These are phyloP conservation scores for Xylariaceae sp. DNA, from an alignment of 2,329 filamentous ascomycete species.

Conservation along the genomic window DNA sequence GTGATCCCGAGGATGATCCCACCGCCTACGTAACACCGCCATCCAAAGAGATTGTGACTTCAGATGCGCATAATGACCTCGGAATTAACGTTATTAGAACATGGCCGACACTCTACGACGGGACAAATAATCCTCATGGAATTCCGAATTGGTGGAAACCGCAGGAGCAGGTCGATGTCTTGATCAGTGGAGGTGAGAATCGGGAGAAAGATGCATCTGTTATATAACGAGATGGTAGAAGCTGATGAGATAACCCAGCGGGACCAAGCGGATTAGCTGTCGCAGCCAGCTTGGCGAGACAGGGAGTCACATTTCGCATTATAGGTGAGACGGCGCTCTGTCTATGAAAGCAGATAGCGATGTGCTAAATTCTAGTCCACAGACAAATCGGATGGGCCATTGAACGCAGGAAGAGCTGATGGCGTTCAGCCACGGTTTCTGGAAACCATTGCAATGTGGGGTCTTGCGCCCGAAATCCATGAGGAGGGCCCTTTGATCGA, in stretches of 20 bases:
- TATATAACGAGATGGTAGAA: background rate
- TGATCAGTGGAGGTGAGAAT: constrained; percentile 32
- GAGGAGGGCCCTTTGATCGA: constrained; percentile 34
- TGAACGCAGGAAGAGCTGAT: constrained; percentile 20
- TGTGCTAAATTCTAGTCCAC: background rate
- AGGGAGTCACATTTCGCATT: constrained; percentile 33
- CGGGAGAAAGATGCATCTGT: background rate
- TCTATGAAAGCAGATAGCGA: background rate
- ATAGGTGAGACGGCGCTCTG: constrained; percentile 21
- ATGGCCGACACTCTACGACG: constrained; percentile 30
- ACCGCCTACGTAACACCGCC: constrained; percentile 23
- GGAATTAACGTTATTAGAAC: constrained; percentile 27
- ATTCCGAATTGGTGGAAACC: constrained; percentile 27
- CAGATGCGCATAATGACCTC: constrained; percentile 23
- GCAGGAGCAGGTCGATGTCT: constrained; percentile 29
- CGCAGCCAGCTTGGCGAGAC: constrained; percentile 29
- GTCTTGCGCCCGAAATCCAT: constrained; percentile 22
- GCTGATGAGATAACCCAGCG: constrained; percentile 19
- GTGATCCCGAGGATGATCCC: constrained; percentile 8
- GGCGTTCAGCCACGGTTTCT: constrained; percentile 18
- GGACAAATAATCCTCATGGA: constrained; percentile 28
- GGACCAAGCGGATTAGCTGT: constrained; percentile 31
- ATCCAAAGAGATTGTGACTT: constrained; percentile 24
- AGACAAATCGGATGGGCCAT: constrained; percentile 29
- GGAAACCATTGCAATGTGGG: constrained; percentile 15